phyloP scores from a whole-genome alignment of 768 basidiomycete species.

The Gloeopeniophorella convolvens region DNA sequence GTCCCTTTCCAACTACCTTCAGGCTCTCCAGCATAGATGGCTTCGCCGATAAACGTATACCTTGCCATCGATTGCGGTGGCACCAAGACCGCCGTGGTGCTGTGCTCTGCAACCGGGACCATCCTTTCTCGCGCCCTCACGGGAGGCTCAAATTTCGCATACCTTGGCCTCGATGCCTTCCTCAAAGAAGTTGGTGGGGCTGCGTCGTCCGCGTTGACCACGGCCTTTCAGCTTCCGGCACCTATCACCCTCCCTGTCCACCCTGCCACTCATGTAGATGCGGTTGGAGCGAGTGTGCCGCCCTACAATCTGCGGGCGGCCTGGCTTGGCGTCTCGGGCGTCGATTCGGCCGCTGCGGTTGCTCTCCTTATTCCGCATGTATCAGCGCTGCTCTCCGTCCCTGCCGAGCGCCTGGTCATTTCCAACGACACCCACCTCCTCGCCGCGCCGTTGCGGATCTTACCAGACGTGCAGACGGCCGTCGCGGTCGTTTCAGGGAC shows the following conservation, averaged over 20 bases:
- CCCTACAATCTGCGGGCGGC: slow-evolving; percentile 51
- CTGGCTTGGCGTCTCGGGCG: slow-evolving; percentile 81
- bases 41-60: slow-evolving; percentile 45
- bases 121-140: slow-evolving; percentile 62
- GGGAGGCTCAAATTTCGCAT: slow-evolving; percentile 83
- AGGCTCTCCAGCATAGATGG: slow-evolving; percentile 20
- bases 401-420: slow-evolving; percentile 47
- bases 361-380: slow-evolving; percentile 48
- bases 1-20: background rate
- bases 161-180: slow-evolving; percentile 62
- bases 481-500: slow-evolving; percentile 78
- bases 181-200: slow-evolving; percentile 44
- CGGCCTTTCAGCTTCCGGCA: background rate
- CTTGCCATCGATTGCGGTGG: slow-evolving; percentile 88
- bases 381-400: slow-evolving; percentile 51
- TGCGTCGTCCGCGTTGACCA: slow-evolving; percentile 44
- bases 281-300: background rate
- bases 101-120: slow-evolving; percentile 49
- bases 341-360: slow-evolving; percentile 64
- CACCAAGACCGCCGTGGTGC: slow-evolving; percentile 77
- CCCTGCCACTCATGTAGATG: background rate
- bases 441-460: slow-evolving; percentile 65
- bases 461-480: slow-evolving; percentile 52
- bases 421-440: slow-evolving; percentile 84
- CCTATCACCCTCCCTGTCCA: slow-evolving; percentile 10